Conservation (phyloP, 192 early-diverging fungal genomes). For the Linnemannia exigua region DNA sequence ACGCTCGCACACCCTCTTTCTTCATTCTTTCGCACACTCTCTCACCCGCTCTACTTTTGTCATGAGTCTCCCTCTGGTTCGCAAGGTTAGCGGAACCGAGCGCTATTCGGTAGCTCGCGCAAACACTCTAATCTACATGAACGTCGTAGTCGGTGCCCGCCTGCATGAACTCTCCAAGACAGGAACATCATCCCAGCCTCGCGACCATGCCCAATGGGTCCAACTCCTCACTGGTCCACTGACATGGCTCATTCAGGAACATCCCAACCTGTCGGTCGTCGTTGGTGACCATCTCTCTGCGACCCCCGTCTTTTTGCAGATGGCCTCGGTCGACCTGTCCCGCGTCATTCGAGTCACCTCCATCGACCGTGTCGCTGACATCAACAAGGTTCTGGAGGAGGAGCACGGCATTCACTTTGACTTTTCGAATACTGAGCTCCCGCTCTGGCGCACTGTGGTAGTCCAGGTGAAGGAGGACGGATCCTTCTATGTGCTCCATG, state of each 20-base stretch:
- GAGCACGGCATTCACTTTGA: slow-evolving; percentile 25
- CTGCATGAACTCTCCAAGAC: neutral
- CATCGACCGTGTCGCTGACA: neutral
- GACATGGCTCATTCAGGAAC: slow-evolving; percentile 35
- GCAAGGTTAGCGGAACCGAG: slow-evolving; percentile 31
- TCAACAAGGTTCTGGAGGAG: slow-evolving; percentile 26
- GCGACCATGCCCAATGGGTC: slow-evolving; percentile 25
- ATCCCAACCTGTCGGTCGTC: slow-evolving; percentile 33
- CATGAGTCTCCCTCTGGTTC: slow-evolving; percentile 31
- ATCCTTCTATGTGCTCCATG: slow-evolving; percentile 32
- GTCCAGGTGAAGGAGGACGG: slow-evolving; percentile 33
- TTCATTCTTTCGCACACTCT: neutral
- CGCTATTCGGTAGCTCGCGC: slow-evolving; percentile 33
- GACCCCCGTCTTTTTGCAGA: slow-evolving; percentile 21
- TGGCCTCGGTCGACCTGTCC: slow-evolving; percentile 28
- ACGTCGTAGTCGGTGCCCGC: slow-evolving; percentile 36
- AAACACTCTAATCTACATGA: slow-evolving; percentile 22
- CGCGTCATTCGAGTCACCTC: slow-evolving; percentile 18
- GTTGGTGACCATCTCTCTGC: slow-evolving; percentile 30
- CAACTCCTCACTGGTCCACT: slow-evolving; percentile 25
- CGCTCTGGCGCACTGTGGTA: slow-evolving; percentile 44
- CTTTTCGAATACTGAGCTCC: neutral
- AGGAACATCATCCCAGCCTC: neutral
- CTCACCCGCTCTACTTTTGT: neutral
- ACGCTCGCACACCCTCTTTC: no score